These are phyloP conservation scores for Xylaria curta DNA, from an alignment of 495 filamentous ascomycete genomes.

Conservation along the genomic window DNA sequence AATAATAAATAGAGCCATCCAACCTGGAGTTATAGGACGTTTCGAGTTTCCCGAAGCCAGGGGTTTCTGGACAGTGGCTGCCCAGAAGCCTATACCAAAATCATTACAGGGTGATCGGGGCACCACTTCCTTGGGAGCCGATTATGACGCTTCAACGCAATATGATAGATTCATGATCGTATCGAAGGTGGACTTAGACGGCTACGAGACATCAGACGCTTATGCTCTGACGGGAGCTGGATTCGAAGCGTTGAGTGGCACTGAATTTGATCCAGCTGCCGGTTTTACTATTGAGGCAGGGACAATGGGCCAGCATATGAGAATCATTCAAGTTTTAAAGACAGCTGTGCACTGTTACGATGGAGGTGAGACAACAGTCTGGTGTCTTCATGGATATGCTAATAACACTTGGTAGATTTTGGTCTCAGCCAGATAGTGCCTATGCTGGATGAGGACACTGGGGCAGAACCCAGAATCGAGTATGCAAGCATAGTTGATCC, in stretches of 20 bases:
- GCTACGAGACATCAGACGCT: conserved; percentile 63
- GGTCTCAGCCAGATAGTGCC: conserved; percentile 87
- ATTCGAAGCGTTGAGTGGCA: conserved; percentile 69
- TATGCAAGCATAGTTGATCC: conserved; percentile 88
- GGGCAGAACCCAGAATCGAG: conserved; percentile 72
- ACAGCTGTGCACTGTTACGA: conserved; percentile 89
- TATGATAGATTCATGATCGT: conserved; percentile 75
- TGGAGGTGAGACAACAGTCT: conserved; percentile 70
- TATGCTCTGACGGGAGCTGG: conserved; percentile 66
- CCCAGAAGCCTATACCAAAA: conserved; percentile 63
- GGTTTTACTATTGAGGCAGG: conserved; percentile 84
- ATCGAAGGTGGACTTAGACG: conserved; percentile 63
- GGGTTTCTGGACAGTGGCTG: conserved; percentile 69
- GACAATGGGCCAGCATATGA: conserved; percentile 71
- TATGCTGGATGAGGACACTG: conserved; percentile 85
- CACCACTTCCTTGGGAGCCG: conserved; percentile 53
- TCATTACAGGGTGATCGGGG: conserved; percentile 57
- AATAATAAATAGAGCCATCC: conserved; percentile 75
- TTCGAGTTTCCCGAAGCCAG: conserved; percentile 67
- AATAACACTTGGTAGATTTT: conserved; percentile 64
- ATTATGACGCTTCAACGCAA: conserved; percentile 58
- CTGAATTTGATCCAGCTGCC: conserved; percentile 88
- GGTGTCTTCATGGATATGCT: conserved; percentile 35
- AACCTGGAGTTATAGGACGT: conserved; percentile 66
- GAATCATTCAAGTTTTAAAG: conserved; percentile 83